These are phyloP conservation scores for Chalciporus sphaerocephalus DNA, from an alignment of 768 basidiomycete species.

Conservation along the genomic window DNA sequence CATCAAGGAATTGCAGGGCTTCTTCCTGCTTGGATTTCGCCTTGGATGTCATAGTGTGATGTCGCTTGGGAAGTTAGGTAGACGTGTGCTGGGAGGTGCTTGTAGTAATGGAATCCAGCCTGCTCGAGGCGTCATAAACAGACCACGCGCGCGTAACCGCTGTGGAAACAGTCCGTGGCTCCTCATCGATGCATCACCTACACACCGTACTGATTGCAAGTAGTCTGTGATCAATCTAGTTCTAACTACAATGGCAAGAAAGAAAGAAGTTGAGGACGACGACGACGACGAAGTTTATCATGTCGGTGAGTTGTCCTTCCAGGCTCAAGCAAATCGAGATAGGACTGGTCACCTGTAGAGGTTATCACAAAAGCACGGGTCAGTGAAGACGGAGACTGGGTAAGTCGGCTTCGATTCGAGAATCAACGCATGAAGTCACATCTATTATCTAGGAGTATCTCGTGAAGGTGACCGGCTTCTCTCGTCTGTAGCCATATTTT, in stretches of 20 bases:
- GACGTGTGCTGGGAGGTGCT: too few species aligned
- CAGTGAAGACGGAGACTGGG: constrained; percentile 48
- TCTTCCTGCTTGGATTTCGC: constrained; percentile 81
- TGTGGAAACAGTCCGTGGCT: neutral
- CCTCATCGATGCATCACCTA: too few species aligned
- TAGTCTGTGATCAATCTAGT: neutral
- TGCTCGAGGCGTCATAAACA: too few species aligned
- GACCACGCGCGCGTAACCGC: constrained; percentile 14
- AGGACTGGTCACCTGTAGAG: constrained; percentile 36
- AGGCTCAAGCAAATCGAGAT: neutral
- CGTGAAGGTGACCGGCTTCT: constrained; percentile 52
- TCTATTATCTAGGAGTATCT: constrained; percentile 48
- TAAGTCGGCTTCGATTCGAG: constrained; percentile 25
- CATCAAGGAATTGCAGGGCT: constrained; percentile 89
- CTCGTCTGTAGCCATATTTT: neutral
- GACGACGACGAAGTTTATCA: constrained; percentile 40
- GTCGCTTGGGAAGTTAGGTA: neutral
- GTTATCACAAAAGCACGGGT: constrained; percentile 59
- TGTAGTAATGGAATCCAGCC: too few species aligned
- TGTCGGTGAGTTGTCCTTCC: constrained; percentile 37
- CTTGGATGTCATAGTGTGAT: constrained; percentile 36
- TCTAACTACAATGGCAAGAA: constrained; percentile 18
- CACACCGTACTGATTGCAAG: neutral
- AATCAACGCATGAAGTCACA: neutral
- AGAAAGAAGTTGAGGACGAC: constrained; percentile 25